Evolutionary conservation across 768 basidiomycete genomes (phyloP).

Genomic region (Pisolithus microcarpus): DNA sequence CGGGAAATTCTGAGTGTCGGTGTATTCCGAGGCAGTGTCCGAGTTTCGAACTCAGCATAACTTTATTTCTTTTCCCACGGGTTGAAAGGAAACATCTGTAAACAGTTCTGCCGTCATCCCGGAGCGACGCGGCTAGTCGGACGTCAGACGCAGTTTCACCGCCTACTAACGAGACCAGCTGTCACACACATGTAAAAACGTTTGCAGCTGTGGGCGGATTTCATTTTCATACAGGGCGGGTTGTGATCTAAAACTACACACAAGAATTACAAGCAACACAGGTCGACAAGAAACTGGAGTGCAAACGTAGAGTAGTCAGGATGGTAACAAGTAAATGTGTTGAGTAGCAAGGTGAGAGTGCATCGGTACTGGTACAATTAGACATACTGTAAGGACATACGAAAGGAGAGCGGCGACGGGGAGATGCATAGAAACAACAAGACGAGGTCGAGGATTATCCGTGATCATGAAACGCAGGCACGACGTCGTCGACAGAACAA

Average conservation of each 20-base stretch:
- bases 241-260: slow-evolving; percentile 19
- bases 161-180: too few species aligned
- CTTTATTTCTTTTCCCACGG: too few species aligned
- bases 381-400: slow-evolving; percentile 18
- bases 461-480: slow-evolving; percentile 11
- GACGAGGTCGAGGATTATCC: slow-evolving; percentile 15
- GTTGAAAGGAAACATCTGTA: too few species aligned
- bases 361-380: slow-evolving; percentile 24
- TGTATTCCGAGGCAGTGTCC: too few species aligned
- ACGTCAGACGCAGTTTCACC: too few species aligned
- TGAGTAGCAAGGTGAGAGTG: slow-evolving; percentile 11
- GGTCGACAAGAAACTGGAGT: slow-evolving; percentile 8
- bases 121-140: too few species aligned
- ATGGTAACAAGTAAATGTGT: slow-evolving; percentile 7
- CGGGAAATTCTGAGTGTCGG: too few species aligned
- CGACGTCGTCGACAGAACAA: slow-evolving; percentile 9
- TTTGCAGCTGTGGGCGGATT: background rate
- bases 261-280: slow-evolving; percentile 16
- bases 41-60: too few species aligned
- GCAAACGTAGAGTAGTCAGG: slow-evolving; percentile 10
- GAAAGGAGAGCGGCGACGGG: slow-evolving; percentile 6
- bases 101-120: too few species aligned
- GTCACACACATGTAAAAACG: too few species aligned
- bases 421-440: slow-evolving; percentile 19
- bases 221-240: slow-evolving; percentile 12